Conservation (phyloP, 176 grass and related monocot genomes). For the Carex myosuroides region DNA sequence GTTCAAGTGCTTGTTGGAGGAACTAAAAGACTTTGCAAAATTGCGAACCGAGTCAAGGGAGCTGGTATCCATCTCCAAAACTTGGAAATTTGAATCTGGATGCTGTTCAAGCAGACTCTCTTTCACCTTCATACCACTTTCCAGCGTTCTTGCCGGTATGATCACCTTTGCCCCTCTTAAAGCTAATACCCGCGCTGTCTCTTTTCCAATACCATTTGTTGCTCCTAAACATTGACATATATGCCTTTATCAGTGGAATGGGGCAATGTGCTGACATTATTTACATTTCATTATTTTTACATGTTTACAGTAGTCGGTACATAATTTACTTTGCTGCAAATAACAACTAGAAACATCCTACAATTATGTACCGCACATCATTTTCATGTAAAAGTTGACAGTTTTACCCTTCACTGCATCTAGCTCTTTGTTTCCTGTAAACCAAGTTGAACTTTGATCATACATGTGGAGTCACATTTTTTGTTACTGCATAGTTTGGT, state of each 20-base stretch:
- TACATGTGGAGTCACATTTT: background rate
- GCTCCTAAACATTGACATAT: constrained; percentile 34
- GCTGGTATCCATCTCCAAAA: constrained; percentile 85
- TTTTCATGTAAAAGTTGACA: background rate
- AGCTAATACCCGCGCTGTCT: constrained; percentile 71
- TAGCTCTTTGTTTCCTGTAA: background rate
- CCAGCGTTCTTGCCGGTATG: constrained; percentile 58
- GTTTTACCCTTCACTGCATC: background rate
- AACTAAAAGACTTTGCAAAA: constrained; percentile 45
- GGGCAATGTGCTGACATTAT: background rate
- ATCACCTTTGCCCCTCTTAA: constrained; percentile 70
- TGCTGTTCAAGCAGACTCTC: constrained; percentile 57
- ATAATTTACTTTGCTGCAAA: background rate
- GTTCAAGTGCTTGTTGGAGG: constrained; percentile 52
- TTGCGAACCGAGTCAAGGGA: constrained; percentile 54
- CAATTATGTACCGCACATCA: background rate
- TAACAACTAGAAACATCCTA: background rate
- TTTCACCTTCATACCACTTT: constrained; percentile 55
- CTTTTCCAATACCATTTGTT: constrained; percentile 83
- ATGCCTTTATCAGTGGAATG: background rate
- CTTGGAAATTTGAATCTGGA: constrained; percentile 37
- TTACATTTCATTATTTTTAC: background rate
- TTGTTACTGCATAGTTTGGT: background rate
- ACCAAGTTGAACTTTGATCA: background rate
- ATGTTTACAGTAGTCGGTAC: background rate